phyloP scores from a whole-genome alignment of 495 filamentous ascomycete genomes.

The Melanomma pulvis-pyrius region DNA sequence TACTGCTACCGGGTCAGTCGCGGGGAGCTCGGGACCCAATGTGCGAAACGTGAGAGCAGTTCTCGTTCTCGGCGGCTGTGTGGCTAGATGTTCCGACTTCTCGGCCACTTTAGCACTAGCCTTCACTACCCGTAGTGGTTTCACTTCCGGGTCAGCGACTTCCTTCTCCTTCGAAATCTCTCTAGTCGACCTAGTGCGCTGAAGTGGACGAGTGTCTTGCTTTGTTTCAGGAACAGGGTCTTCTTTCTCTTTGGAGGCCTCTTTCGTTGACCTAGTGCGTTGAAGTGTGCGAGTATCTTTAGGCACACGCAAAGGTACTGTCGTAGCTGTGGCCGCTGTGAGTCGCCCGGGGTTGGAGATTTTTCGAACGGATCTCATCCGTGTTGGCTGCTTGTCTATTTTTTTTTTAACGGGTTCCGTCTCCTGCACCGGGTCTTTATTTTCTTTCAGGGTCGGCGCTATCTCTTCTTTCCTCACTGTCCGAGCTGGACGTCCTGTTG shows the following conservation, averaged over 20 bases:
- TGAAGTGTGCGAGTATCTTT: conserved; percentile 18
- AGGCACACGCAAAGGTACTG: conserved; percentile 22
- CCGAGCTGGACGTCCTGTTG: conserved; percentile 24
- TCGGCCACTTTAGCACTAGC: background rate
- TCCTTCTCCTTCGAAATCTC: conserved; percentile 16
- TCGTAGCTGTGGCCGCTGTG: conserved; percentile 31
- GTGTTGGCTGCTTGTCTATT: conserved; percentile 28
- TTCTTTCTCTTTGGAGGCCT: conserved; percentile 15
- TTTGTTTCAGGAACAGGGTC: background rate
- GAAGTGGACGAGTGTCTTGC: conserved; percentile 12
- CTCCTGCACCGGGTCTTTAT: conserved; percentile 33
- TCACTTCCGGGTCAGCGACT: conserved; percentile 5
- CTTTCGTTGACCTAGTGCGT: conserved; percentile 23
- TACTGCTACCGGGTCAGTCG: conserved; percentile 43
- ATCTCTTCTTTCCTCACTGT: conserved; percentile 3
- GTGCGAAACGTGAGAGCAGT: background rate
- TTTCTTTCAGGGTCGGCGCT: conserved; percentile 32
- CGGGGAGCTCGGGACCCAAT: background rate
- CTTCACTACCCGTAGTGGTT: conserved; percentile 13
- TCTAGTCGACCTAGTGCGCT: conserved; percentile 20
- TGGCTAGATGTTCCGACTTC: conserved; percentile 4
- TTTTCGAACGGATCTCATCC: conserved; percentile 35
- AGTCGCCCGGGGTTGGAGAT: conserved; percentile 35
- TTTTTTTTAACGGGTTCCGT: conserved; percentile 24
- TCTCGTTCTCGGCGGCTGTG: background rate